phyloP scores from a whole-genome alignment of 164 flowering plant species.

The Vitis rotundifolia region DNA sequence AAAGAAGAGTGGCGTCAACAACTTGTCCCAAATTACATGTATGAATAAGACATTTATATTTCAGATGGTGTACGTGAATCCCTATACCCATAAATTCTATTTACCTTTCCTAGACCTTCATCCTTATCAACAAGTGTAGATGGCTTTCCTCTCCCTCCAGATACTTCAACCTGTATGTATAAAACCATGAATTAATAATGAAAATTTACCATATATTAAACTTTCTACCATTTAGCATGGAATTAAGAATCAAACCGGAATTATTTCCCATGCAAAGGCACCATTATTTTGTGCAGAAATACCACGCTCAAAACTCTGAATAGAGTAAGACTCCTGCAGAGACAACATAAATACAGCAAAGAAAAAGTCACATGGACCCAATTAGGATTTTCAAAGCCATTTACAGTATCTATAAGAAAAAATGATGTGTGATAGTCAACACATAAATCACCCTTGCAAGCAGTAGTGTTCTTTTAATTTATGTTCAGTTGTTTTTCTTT shows the following conservation, averaged over 20 bases:
- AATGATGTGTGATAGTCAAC: not conserved
- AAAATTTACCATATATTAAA: not conserved
- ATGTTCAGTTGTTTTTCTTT: too few species aligned
- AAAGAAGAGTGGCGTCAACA: too few species aligned
- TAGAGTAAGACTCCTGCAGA: slow-evolving; percentile 54
- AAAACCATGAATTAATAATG: slow-evolving; percentile 1
- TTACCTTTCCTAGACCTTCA: slow-evolving; percentile 78
- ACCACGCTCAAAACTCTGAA: slow-evolving; percentile 61
- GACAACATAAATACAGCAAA: not conserved
- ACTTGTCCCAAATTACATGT: too few species aligned
- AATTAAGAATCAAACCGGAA: slow-evolving; percentile 38
- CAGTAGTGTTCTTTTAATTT: too few species aligned
- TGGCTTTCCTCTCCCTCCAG: slow-evolving; percentile 69
- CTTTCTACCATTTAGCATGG: not conserved
- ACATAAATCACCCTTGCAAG: too few species aligned
- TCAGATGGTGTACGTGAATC: not conserved
- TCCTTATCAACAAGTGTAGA: slow-evolving; percentile 57
- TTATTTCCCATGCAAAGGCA: slow-evolving; percentile 61
- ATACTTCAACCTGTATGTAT: slow-evolving; percentile 59
- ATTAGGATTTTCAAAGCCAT: too few species aligned
- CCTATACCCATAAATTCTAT: not conserved
- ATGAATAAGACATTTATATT: too few species aligned
- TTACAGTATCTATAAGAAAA: not conserved
- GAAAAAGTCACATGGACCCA: not conserved
- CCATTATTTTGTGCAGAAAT: slow-evolving; percentile 50